Evolutionary conservation across 306 rosid genomes (phyloP).

Genomic region (Begonia fuchsioides): DNA sequence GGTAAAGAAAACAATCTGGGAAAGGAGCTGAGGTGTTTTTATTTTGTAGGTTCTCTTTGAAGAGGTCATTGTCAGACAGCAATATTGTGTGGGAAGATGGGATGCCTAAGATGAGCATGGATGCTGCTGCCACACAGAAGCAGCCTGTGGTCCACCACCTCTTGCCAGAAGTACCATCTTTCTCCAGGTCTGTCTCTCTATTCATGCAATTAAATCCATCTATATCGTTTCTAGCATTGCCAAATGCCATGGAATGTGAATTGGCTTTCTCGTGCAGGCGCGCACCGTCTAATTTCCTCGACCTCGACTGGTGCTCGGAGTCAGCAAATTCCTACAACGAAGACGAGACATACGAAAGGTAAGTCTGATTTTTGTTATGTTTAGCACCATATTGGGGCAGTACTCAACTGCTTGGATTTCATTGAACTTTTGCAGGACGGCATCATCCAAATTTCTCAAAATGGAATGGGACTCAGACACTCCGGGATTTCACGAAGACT

Average conservation of each 20-base stretch:
- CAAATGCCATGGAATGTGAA: no score
- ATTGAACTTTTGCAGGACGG: conserved; percentile 14
- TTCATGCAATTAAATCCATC: not conserved
- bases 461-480: conserved; percentile 69
- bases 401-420: not conserved
- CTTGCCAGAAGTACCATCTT: conserved; percentile 25
- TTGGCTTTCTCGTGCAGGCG: conserved; percentile 2
- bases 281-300: conserved; percentile 7
- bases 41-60: conserved; percentile 33
- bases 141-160: conserved; percentile 34
- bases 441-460: conserved; percentile 47
- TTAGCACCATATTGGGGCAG: not conserved
- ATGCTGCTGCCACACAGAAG: conserved; percentile 16
- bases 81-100: conserved; percentile 38
- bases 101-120: conserved; percentile 14
- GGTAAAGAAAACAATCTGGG: no score
- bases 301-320: conserved; percentile 2
- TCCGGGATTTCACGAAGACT: conserved; percentile 68
- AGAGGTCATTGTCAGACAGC: conserved; percentile 82
- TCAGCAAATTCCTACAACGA: not conserved
- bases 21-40: not conserved
- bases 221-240: no score
- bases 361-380: conserved; percentile 5
- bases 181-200: conserved; percentile 36
- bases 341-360: conserved; percentile 25